phyloP scores from a whole-genome alignment of 2,329 filamentous ascomycete species.

The Aspergillus niger region DNA sequence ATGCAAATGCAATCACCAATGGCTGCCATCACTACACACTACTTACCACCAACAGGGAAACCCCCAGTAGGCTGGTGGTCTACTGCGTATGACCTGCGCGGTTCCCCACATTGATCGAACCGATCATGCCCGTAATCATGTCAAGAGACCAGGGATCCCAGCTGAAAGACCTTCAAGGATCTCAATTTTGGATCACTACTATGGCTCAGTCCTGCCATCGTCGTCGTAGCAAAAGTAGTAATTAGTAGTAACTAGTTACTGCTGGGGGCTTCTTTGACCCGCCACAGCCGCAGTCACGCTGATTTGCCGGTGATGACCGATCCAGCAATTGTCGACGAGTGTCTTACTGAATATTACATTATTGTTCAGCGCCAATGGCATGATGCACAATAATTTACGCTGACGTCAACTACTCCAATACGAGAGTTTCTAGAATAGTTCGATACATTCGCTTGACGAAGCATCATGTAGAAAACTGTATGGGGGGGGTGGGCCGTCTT shows the following conservation, averaged over 20 bases:
- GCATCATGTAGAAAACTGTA: not conserved
- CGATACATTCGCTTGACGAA: slow-evolving; percentile 13
- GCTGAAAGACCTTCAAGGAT: slow-evolving; percentile 7
- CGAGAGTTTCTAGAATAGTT: slow-evolving; percentile 18
- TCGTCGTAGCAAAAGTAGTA: no score
- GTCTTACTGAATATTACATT: not conserved
- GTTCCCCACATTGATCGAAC: not conserved
- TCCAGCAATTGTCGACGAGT: not conserved
- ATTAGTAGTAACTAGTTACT: not conserved
- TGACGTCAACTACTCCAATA: not conserved
- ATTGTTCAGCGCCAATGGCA: not conserved
- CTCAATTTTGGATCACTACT: not conserved
- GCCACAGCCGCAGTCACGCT: slow-evolving; percentile 20
- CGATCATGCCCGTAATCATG: slow-evolving; percentile 1
- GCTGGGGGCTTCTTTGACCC: slow-evolving; percentile 6
- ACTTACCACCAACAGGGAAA: not conserved
- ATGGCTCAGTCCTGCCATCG: not conserved
- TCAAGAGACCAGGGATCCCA: slow-evolving; percentile 4
- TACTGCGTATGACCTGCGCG: not conserved
- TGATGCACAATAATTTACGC: slow-evolving; percentile 1
- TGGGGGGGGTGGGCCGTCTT: not conserved
- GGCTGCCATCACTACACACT: not conserved
- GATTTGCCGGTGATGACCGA: not conserved
- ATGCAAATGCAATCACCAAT: no score
- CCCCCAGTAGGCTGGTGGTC: not conserved